Base-by-base conservation (phyloP, 345 rosid genomes). In the Acer negundo region DNA sequence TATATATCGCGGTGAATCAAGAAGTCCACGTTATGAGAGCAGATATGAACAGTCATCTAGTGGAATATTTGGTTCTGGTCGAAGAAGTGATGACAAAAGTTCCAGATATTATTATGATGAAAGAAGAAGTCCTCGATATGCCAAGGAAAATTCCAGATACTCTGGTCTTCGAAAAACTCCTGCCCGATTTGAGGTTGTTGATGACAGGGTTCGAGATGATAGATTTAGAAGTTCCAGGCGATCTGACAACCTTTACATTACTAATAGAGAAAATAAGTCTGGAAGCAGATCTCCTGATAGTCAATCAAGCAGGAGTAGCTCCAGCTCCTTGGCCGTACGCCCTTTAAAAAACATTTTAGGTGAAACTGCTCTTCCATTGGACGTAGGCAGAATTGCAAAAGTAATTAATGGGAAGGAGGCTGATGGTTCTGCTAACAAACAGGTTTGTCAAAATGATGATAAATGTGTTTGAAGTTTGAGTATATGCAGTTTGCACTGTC, bases 151-250 rank as follows among this genome's bases (percentile, higher is more conserved):
- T 80, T 73, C 90, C 70, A 84, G 90, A 78, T 73, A 78, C 63
- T 88, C 89, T 74, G 86, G 86, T 75, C 80, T 67, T 69, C 90
- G 74, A 74, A 91, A 69, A 79, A 86, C 76, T 80, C 86, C 95
- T 82, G 82, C 77, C 65, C 88, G 84, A n/a, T 88, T 91, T 75
- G 99, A 94, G 87, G 83, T 95, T 82, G 97, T 91, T 47, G 97
- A 94, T 80, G 92, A 91, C 72, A 85, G 98, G 80, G 79, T 85
- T 82, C 88, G 95, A 76, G 95, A 94, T 26, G 91, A 85, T 38
- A 75, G 73, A 26, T 11, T 7, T 51, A 80, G 69, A 80, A 73
- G 84, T 55, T 75, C 83, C 63, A 86, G 84, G 80, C 83, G 81
- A 73, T 73, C 82, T 75, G 81, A 70, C 40, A 77, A 51, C 35